Evolutionary conservation across 2,329 filamentous ascomycete species (phyloP).

Genomic region (Apiospora kogelbergensis): DNA sequence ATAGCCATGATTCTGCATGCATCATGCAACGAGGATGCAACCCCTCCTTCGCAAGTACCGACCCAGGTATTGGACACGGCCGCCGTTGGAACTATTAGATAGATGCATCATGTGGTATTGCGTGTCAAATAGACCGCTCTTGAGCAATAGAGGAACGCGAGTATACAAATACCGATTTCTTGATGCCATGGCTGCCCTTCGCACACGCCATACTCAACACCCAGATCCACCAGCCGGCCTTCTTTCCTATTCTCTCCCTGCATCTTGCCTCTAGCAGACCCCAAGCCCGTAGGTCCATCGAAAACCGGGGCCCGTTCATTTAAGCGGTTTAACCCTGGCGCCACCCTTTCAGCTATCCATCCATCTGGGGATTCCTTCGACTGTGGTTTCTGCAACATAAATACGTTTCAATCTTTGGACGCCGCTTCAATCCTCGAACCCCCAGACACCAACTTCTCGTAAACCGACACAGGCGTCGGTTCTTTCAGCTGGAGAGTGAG

Average conservation of each 20-base stretch:
- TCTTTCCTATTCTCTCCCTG: too few species aligned
- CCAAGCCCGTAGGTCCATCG: too few species aligned
- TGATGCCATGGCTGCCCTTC: too few species aligned
- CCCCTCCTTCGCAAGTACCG: not conserved
- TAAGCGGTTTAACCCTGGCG: too few species aligned
- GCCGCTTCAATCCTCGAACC: not conserved
- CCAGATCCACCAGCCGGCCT: too few species aligned
- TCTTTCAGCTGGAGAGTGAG: not conserved
- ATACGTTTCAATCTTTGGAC: not conserved
- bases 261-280: too few species aligned
- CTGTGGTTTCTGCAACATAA: not conserved
- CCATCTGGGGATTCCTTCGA: not conserved
- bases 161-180: too few species aligned
- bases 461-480: not conserved
- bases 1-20: not conserved
- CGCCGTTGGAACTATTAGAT: not conserved
- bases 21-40: conserved; percentile 3
- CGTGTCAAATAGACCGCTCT: not conserved
- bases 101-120: not conserved
- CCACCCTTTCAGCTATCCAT: not conserved
- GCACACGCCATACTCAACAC: too few species aligned
- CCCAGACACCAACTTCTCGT: not conserved
- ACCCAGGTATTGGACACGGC: not conserved
- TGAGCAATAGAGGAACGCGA: too few species aligned
- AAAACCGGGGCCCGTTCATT: not conserved